Evolutionary conservation across 75 land plant genomes (phyloP), one percentile per base, ranked within the genome.

Genomic region (Pinus taeda): DNA sequence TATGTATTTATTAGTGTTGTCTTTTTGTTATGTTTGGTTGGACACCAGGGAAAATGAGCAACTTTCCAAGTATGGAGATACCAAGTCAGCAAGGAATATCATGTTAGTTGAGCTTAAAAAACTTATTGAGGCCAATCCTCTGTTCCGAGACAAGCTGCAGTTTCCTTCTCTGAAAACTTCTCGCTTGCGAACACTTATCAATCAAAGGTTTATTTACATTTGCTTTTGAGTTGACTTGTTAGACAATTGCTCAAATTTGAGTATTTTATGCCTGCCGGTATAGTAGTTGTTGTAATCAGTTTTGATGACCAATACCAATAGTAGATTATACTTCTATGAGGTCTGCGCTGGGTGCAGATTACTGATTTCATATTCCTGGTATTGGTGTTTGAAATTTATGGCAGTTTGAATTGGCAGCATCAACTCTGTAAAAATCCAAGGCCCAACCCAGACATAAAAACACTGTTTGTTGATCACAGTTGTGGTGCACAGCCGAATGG

Each of bases 351-450:
- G 21, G 22, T 20, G 22, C 22, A 21, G 21, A 60, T 18, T 20
- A 20, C n/a, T 60, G 61, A 60, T 20, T 20, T 20, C 20, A 60
- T 18, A 60, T 20, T 60, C 22, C 62, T 60, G 20, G 21, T 13
- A 6, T 69, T 39, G 53, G 71, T 69, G 49, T 18, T 73, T 73
- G 15, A 56, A 49, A 15, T 73, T 56, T 57, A 17, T 87, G 77
- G 77, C 87, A 93, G 96, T 75, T 88, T 93, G 78, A 93, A 93
- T 79, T 93, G 96, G 96, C 96, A 93, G 81, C 96, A 93, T 79
- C 96, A 93, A 76, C 94, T 93, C 14, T 93, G 96, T 76, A 93
- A 93, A 76, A 93, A 92, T 71, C 96, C 96, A 57, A 84, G 94
- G 71, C 90, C 96, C 64, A 93, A 93, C 62, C 96, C 96, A 22